Percentiles rank a stretch among this genome's conserved stretches.
These are phyloP conservation scores for Pichia ethanolica DNA, from an alignment of 805 yeast genomes.

Conservation along the genomic window DNA sequence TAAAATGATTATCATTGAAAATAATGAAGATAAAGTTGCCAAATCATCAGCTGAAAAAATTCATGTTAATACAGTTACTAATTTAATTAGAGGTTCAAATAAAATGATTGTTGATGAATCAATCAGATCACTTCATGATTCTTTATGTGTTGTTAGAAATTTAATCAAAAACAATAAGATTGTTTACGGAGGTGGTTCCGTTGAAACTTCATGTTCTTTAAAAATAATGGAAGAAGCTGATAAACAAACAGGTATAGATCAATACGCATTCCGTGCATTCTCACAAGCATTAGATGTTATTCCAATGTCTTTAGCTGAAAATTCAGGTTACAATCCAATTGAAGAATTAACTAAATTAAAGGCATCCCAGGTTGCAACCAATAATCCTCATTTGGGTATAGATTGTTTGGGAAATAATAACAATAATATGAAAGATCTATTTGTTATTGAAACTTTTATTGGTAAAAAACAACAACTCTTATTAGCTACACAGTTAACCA, in stretches of 20 bases:
- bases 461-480: conserved; percentile 95
- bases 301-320: conserved; percentile 94
- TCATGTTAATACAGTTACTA: conserved; percentile 50
- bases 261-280: conserved; percentile 95
- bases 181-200: conserved; percentile 99
- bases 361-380: conserved; percentile 73
- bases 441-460: conserved; percentile 93
- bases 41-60: conserved; percentile 23
- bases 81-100: conserved; percentile 91
- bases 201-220: conserved; percentile 88
- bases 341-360: conserved; percentile 81
- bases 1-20: conserved; percentile 90
- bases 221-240: conserved; percentile 91
- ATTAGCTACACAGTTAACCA: conserved; percentile 92
- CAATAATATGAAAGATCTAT: conserved; percentile 88
- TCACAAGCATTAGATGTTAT: conserved; percentile 84
- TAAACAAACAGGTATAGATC: conserved; percentile 89
- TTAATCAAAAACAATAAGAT: conserved; percentile 85
- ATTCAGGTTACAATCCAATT: conserved; percentile 92
- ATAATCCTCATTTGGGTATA: conserved; percentile 71
- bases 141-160: conserved; percentile 95
- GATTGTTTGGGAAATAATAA: conserved; percentile 88
- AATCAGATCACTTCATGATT: conserved; percentile 91
- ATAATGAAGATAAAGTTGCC: conserved; percentile 61
- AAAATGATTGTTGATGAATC: conserved; percentile 98